Base-by-base conservation (phyloP, 2,329 filamentous ascomycete genomes). In the Ilyonectria robusta region DNA sequence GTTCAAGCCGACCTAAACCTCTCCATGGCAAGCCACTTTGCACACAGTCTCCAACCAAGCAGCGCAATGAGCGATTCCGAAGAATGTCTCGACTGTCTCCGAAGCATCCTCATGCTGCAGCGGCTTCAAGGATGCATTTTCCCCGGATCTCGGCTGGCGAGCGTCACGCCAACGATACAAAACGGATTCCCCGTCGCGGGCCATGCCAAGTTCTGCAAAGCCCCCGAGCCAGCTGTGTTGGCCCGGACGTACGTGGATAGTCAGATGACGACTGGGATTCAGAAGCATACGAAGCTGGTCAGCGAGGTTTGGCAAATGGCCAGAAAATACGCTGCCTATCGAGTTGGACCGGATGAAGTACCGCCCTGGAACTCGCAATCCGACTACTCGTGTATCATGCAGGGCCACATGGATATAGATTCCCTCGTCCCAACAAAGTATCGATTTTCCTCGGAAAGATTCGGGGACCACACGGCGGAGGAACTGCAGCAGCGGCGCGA, bases 341-440 rank as follows among this genome's bases (percentile, higher is more conserved):
- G 82, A 26, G 84, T 85, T 17, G 81, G 79, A 37, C 80, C 83
- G 6, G 82, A 81, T 81, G 23, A 85, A 5, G 69, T 70, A 2
- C 75, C 76, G 2, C 76, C 76, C 1, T 78, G 85, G 85, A 85
- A 84, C 7, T 80, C 84, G 1, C 79, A 85, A 51, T 88, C 86
- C 0, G 85, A 87, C 57, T 87, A 87, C 67, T 83, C 85, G 0
- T 82, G 79, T n/a, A 84, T 87, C 26, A 82, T 85, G 57, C 81
- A 83, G 4, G 73, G 82, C 13, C 83, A 86, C 60, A 85, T 87
- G 81, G 84, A 87, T 10, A 79, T 85, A 26, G 86, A 88, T 70
- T 86, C 85, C 5, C 80, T 80, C 3, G 83, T 87, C 70, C 85
- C 86, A 2, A 81, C 83, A 19, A 82, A 80, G 15, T 85, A 87